Evolutionary conservation across 176 grass and related monocot species (phyloP).

Genomic region (Ensete ventricosum): DNA sequence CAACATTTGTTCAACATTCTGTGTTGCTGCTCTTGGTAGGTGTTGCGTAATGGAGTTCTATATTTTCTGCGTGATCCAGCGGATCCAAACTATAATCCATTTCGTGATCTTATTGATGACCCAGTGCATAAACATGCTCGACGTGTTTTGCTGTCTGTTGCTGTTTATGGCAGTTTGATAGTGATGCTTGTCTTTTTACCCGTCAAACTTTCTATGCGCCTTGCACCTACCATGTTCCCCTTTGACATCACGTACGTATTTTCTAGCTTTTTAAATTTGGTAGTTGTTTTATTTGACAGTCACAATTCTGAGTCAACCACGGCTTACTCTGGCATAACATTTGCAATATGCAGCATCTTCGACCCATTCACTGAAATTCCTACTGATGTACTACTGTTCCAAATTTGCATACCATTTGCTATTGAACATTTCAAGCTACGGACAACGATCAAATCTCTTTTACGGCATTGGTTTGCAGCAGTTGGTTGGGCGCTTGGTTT

Average conservation of each 20-base stretch:
- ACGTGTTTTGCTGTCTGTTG: slow-evolving; percentile 83
- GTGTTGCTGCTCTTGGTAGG: slow-evolving; percentile 35
- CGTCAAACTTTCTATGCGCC: slow-evolving; percentile 83
- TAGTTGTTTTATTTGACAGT: not conserved
- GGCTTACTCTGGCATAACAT: not conserved
- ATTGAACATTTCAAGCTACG: slow-evolving; percentile 98
- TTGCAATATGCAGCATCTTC: slow-evolving; percentile 61
- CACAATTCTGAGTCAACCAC: not conserved
- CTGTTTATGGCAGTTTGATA: slow-evolving; percentile 96
- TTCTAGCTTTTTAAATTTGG: slow-evolving; percentile 7
- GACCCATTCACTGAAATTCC: slow-evolving; percentile 96
- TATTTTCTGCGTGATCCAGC: slow-evolving; percentile 93
- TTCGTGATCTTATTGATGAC: slow-evolving; percentile 89
- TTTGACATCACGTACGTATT: slow-evolving; percentile 71
- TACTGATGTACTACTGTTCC: slow-evolving; percentile 76
- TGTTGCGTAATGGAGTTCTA: slow-evolving; percentile 85
- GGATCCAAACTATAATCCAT: slow-evolving; percentile 99
- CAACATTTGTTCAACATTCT: slow-evolving; percentile 8
- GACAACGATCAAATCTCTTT: slow-evolving; percentile 74
- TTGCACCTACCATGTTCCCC: slow-evolving; percentile 75
- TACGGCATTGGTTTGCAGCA: slow-evolving; percentile 73
- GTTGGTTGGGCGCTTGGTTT: slow-evolving; percentile 90
- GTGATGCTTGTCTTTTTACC: slow-evolving; percentile 98
- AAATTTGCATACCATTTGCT: slow-evolving; percentile 97
- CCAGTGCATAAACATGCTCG: slow-evolving; percentile 93